These are phyloP conservation scores for Vairimorpha ceranae DNA, from an alignment of 371 early-diverging fungal genomes.

Conservation along the genomic window DNA sequence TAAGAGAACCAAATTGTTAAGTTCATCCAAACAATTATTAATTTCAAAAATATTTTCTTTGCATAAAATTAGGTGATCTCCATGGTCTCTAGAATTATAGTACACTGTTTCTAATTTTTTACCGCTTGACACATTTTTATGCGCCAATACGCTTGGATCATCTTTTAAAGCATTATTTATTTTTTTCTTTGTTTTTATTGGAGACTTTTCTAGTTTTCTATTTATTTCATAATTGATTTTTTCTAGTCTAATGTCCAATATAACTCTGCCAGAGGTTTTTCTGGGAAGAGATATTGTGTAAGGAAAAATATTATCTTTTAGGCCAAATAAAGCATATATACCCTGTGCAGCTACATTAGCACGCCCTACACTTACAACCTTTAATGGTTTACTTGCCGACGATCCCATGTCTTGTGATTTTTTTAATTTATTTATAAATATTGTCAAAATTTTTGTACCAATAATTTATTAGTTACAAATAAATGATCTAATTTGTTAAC, in stretches of 20 bases:
- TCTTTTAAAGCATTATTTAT: not conserved
- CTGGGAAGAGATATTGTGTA: not conserved
- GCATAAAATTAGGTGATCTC: slow-evolving; percentile 57
- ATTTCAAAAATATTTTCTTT: slow-evolving; percentile 46
- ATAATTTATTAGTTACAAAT: too few species aligned
- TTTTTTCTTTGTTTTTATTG: not conserved
- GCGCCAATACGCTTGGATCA: not conserved
- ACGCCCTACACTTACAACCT: not conserved
- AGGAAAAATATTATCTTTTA: not conserved
- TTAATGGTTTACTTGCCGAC: not conserved
- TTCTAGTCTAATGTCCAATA: not conserved
- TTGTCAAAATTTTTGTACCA: too few species aligned
- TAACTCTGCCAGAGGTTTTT: not conserved
- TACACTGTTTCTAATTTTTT: not conserved
- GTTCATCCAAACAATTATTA: slow-evolving; percentile 34
- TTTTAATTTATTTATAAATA: too few species aligned
- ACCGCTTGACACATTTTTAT: not conserved
- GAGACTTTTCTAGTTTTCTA: not conserved
- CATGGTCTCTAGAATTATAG: slow-evolving; percentile 5
- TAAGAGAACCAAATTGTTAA: slow-evolving; percentile 34
- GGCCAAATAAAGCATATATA: not conserved
- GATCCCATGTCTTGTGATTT: not conserved
- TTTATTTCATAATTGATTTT: not conserved
- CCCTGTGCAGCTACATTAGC: not conserved
- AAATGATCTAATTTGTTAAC: too few species aligned